phyloP scores from a whole-genome alignment of 2,329 filamentous ascomycete species.

The Cytospora schulzeri region DNA sequence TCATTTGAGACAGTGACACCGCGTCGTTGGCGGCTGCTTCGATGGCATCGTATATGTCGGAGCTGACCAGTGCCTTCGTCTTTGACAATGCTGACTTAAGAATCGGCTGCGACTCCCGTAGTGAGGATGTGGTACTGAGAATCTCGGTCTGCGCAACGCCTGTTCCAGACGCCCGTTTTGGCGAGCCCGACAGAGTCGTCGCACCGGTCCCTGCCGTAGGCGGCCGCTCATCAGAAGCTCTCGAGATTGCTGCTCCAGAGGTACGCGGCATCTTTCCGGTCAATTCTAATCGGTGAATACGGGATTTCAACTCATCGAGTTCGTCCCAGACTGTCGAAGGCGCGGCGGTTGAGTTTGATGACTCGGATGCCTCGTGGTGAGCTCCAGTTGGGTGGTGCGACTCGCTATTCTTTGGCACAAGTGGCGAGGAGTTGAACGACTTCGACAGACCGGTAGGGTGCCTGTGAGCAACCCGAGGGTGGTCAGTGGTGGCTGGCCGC shows the following conservation, averaged over 20 bases:
- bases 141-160: slow-evolving; percentile 47
- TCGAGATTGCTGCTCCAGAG: slow-evolving; percentile 77
- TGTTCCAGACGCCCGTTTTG: slow-evolving; percentile 67
- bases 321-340: slow-evolving; percentile 98
- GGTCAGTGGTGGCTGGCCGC: slow-evolving; percentile 34
- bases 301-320: slow-evolving; percentile 89
- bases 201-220: slow-evolving; percentile 88
- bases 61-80: slow-evolving; percentile 68
- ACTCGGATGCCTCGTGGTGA: slow-evolving; percentile 73
- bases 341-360: slow-evolving; percentile 82
- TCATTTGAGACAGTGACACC: slow-evolving; percentile 74
- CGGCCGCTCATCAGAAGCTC: slow-evolving; percentile 77
- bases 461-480: slow-evolving; percentile 18
- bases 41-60: slow-evolving; percentile 75
- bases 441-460: slow-evolving; percentile 40
- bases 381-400: slow-evolving; percentile 41
- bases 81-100: slow-evolving; percentile 81
- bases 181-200: slow-evolving; percentile 88
- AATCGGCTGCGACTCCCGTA: slow-evolving; percentile 70
- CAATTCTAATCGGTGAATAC: slow-evolving; percentile 86
- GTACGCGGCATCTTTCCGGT: slow-evolving; percentile 85
- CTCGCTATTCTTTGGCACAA: slow-evolving; percentile 52
- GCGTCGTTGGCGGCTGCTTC: slow-evolving; percentile 84
- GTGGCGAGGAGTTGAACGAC: slow-evolving; percentile 61
- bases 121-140: slow-evolving; percentile 39